Base-by-base conservation (phyloP, 1,139 yeast genomes). In the Pichia sp. region DNA sequence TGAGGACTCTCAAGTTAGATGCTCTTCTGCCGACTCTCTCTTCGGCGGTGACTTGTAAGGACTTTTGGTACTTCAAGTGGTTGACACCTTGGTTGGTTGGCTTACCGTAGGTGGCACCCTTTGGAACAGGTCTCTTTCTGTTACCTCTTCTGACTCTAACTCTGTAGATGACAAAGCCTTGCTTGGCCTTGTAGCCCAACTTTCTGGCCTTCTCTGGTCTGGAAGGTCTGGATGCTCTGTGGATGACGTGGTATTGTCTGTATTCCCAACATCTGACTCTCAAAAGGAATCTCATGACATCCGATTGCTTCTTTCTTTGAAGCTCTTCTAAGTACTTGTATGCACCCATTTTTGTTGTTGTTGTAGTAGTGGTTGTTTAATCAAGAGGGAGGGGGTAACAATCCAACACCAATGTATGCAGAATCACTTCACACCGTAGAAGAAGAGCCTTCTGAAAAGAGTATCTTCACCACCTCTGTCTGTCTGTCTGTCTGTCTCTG, bases 41-140 rank as follows among this genome's bases (percentile, higher is more conserved):
- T 82, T 93, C 99, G 70, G 99, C 99, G 70, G 96, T 91, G 68
- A 96, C 82, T 79, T 96, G 89, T 77, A 89, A 82, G 63, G 97
- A 86, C 80, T 95, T 89, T 84, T 93, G 99, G 96, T 90, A 91
- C 83, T 93, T 93, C 82, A 93, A 88, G 79, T 93, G 97, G 84
- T 85, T 85, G 69, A 93, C 95, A 88, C 99, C 99, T 83, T 89
- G 96, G 96, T 93, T 93, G 83, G 99, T 93, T 85, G 99, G 99
- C 87, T 93, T 93, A 88, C 99, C 99, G 86, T 91, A 91, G 75
- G 98, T 93, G 71, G 97, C 98, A 87, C 99, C 99, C 93, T 93
- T 93, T 82, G 95, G 91, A 72, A 87, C 98, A 71, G 97, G 98
- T 83, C 96, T 89, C 96, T 93, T 93, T 86, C 99, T 91, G 83